Evolutionary conservation across 179 eudicot species (phyloP).

Genomic region (Spergularia azorica): DNA sequence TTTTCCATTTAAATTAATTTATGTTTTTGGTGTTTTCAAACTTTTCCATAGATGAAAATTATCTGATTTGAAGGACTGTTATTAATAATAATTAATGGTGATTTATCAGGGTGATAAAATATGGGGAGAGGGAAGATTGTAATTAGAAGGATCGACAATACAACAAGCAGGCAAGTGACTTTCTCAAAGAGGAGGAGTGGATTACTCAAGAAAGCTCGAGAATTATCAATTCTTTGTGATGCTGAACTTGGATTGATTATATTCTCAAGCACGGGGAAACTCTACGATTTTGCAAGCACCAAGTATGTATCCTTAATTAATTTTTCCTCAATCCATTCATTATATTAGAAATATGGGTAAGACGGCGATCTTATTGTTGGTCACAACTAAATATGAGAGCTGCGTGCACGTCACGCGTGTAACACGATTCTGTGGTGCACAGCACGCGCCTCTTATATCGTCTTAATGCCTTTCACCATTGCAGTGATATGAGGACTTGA

Average conservation of each 20-base stretch:
- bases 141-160: slow-evolving; percentile 39
- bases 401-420: too few relatives aligned
- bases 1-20: background rate
- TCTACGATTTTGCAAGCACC: slow-evolving; percentile 40
- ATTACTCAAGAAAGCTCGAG: slow-evolving; percentile 28
- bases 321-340: background rate
- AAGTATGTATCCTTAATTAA: slow-evolving; percentile 17
- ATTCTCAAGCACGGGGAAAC: slow-evolving; percentile 38
- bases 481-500: too few relatives aligned
- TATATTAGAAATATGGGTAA: too few relatives aligned
- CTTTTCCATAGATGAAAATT: background rate
- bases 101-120: background rate
- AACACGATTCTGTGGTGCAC: too few relatives aligned
- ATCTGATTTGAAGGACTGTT: background rate
- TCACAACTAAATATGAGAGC: too few relatives aligned
- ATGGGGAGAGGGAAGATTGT: slow-evolving; percentile 46
- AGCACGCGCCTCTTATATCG: too few relatives aligned
- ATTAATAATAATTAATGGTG: background rate
- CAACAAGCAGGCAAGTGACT: slow-evolving; percentile 39
- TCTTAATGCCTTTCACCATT: too few relatives aligned
- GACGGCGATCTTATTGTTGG: too few relatives aligned
- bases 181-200: slow-evolving; percentile 39
- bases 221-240: slow-evolving; percentile 34
- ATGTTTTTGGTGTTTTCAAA: background rate
- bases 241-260: slow-evolving; percentile 35